These are phyloP conservation scores for Whalleya microplaca DNA, from an alignment of 2,329 filamentous ascomycete species.

Conservation along the genomic window DNA sequence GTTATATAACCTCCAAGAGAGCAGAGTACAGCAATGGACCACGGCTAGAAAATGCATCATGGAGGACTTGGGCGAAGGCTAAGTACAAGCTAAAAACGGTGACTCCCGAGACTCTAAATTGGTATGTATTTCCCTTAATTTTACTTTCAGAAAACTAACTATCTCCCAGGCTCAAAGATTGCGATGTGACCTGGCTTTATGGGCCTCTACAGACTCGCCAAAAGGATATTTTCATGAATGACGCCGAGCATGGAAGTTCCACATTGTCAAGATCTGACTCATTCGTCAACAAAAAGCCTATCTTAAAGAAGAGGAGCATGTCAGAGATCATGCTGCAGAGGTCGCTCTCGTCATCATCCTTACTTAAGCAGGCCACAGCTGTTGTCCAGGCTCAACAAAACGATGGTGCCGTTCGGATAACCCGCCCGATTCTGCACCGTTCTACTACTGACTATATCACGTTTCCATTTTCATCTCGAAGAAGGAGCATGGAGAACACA, in stretches of 20 bases:
- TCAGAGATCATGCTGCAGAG: conserved; percentile 93
- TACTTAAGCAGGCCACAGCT: conserved; percentile 86
- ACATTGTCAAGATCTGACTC: conserved; percentile 61
- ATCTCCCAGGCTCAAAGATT: conserved; percentile 82
- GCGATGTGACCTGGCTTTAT: conserved; percentile 96
- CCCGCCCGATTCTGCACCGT: conserved; percentile 62
- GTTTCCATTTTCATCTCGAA: conserved; percentile 65
- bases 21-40: conserved; percentile 80
- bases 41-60: conserved; percentile 91
- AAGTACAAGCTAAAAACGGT: conserved; percentile 87
- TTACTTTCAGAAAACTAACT: conserved; percentile 34
- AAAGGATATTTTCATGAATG: conserved; percentile 54
- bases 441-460: conserved; percentile 71
- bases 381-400: conserved; percentile 82
- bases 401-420: conserved; percentile 50
- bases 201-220: conserved; percentile 82
- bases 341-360: conserved; percentile 83
- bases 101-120: conserved; percentile 89
- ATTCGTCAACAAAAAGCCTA: conserved; percentile 82
- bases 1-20: conserved; percentile 82
- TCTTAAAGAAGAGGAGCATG: conserved; percentile 94
- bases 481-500: conserved; percentile 63
- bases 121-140: conserved; percentile 58
- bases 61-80: conserved; percentile 94
- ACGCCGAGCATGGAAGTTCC: conserved; percentile 45